Evolutionary conservation across 495 filamentous ascomycete genomes (phyloP).

Genomic region (Cudoniella acicularis): DNA sequence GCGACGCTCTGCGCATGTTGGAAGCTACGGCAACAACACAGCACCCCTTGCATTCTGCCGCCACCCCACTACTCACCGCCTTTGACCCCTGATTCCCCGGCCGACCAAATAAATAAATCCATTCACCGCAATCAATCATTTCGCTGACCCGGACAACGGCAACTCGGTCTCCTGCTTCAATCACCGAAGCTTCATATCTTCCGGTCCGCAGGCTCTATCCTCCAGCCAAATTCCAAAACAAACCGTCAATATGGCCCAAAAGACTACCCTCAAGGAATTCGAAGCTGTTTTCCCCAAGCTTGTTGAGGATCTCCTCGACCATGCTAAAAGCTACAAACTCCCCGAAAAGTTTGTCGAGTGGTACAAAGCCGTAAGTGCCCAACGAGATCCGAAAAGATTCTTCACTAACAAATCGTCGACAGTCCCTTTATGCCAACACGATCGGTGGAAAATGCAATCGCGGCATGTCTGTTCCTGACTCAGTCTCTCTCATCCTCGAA

Average conservation of each 20-base stretch:
- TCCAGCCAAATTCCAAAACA: conserved; percentile 6
- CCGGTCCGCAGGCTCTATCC: background rate
- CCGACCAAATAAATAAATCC: background rate
- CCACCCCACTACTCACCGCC: conserved; percentile 12
- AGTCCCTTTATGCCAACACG: conserved; percentile 80
- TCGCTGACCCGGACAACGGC: background rate
- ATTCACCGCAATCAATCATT: background rate
- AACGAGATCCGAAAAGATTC: conserved; percentile 5
- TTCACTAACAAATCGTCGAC: conserved; percentile 21
- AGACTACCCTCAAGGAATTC: conserved; percentile 75
- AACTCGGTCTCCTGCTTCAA: too few species aligned
- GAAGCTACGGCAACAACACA: background rate
- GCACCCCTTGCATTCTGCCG: conserved; percentile 6
- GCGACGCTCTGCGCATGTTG: too few species aligned
- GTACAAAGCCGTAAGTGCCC: conserved; percentile 68
- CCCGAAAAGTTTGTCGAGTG: conserved; percentile 80
- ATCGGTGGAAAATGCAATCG: conserved; percentile 97
- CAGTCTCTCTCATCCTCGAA: conserved; percentile 71
- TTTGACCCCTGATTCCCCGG: background rate
- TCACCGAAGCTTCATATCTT: background rate
- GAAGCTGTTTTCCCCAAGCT: conserved; percentile 82
- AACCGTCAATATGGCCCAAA: conserved; percentile 51
- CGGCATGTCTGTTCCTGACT: conserved; percentile 96
- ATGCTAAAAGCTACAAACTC: conserved; percentile 74
- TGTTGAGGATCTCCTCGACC: conserved; percentile 68